Percentiles rank a stretch among this genome's conserved stretches.
These are phyloP conservation scores for Wallacemonas sp. DNA, from an alignment of 208 protist species.

Conservation along the genomic window DNA sequence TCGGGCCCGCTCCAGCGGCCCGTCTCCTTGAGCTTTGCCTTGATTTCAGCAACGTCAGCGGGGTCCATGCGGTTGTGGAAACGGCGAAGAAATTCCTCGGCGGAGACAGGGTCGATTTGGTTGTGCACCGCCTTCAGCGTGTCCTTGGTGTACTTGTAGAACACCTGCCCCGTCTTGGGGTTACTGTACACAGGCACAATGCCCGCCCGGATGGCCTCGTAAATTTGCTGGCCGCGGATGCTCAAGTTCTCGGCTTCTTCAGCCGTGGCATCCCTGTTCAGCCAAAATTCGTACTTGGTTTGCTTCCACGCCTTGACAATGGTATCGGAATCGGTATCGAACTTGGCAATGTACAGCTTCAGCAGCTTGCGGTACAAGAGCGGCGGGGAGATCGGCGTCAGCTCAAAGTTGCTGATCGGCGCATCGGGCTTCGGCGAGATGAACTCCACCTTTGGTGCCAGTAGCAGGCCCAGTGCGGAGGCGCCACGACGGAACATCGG, in stretches of 20 bases:
- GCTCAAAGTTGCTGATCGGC: conserved; percentile 48
- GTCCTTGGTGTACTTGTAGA: conserved; percentile 79
- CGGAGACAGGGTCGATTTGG: conserved; percentile 75
- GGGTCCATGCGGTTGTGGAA: conserved; percentile 81
- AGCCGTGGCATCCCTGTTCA: conserved; percentile 38
- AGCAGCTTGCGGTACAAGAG: conserved; percentile 79
- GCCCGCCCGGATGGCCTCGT: conserved; percentile 74
- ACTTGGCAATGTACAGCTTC: conserved; percentile 86
- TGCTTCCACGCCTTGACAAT: conserved; percentile 87
- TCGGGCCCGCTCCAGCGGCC: conserved; percentile 79
- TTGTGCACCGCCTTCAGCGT: conserved; percentile 84
- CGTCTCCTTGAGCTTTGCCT: conserved; percentile 63
- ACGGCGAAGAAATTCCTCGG: conserved; percentile 81
- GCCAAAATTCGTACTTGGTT: conserved; percentile 90
- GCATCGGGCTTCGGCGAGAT: conserved; percentile 67
- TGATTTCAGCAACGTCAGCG: conserved; percentile 69
- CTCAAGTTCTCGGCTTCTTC: conserved; percentile 72
- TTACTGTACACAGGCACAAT: conserved; percentile 77
- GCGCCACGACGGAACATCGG: background rate
- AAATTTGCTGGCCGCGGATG: conserved; percentile 74
- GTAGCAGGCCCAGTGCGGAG: conserved; percentile 1
- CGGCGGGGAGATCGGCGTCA: conserved; percentile 58
- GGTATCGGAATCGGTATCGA: conserved; percentile 84
- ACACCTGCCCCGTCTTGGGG: conserved; percentile 69
- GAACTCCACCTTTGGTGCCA: conserved; percentile 63